Evolutionary conservation across 805 yeast species (phyloP), one percentile per base, ranked within the genome.

Genomic region (Metschnikowia aberdeeniae): DNA sequence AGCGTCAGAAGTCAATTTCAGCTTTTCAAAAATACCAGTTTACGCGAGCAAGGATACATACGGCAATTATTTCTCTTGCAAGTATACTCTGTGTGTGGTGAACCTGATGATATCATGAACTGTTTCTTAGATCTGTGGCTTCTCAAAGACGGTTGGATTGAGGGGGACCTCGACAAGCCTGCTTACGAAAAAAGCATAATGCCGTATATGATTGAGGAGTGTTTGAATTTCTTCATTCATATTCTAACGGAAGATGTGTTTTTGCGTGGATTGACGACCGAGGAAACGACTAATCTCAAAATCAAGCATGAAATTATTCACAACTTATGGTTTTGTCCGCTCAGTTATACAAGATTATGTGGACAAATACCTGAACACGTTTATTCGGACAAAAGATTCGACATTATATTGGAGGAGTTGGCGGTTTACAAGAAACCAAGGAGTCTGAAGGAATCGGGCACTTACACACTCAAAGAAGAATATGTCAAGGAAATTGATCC

Each of bases 51-150:
- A 49, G 95, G 97, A 0, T 90, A 76, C 58, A 72, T 81, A 54
- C 75, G 95, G 53, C 98, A 93, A 56, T 60, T 92, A 17, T 86
- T 77, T 58, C 68, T 87, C 57, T 71, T 80, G 0, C 98, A 93
- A 53, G 70, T 84, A 50, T 80, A 80, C 35, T 65, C 77, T 3
- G 72, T 77, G 6, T 55, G 69, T 12, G 61, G 63, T 37, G 70
- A 78, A 14, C 83, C 90, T 0, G 73, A 81, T 44, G 66, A 73
- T 4, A 78, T 80, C 0, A 66, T 85, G 49, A 69, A 76, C 4
- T 75, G 86, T 2, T 65, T 86, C 5, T 63, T 87, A 19, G 72
- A 77, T 22, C 72, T 95, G 40, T 92, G 96, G 95, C 78, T 78
- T 2, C 62, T 90, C 29, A 46, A 64, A 50, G 63, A 64, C 34